Evolutionary conservation across 2,329 filamentous ascomycete genomes (phyloP), one percentile per base, ranked within the genome.

Genomic region (Aspergillus flavus): DNA sequence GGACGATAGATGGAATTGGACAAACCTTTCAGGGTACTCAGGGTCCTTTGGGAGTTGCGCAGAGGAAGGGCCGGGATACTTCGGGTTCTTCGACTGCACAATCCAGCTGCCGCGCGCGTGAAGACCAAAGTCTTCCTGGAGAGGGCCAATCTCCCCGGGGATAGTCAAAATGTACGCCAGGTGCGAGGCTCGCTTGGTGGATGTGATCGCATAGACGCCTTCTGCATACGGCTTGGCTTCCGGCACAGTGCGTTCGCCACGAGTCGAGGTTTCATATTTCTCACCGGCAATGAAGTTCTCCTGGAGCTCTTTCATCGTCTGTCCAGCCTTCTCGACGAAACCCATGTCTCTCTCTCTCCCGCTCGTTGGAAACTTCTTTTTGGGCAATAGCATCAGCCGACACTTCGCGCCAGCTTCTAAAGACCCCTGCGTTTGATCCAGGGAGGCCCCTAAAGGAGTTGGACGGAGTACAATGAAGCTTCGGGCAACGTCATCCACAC

Each of bases 141-240:
- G 84, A 57, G 92, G 86, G 1, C 89, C 89, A 1, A 91, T 74
- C 63, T 91, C 80, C 3, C 85, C 80, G 0, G 93, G 92, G 32
- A 94, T 84, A 0, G 92, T 96, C 55, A 93, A 80, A 63, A 93
- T 85, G 72, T 97, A 97, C 0, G 86, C 91, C 10, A 97, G 82
- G 70, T 96, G 93, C 2, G 88, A 91, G 55, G 90, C 86, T 0
- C 89, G 82, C 1, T 87, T 88, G 0, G 89, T 92, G 2, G 85
- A 87, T 0, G 90, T 92, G 58, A 97, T 88, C 0, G 90, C 90
- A 70, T 97, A 97, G 0, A 96, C 87, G 0, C 93, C 94, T 75
- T 96, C 93, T 0, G 89, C 93, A n/a, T 93, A 83, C 0, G 91
- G 91, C 0, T 86, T 89, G 1, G 91, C 89, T 1, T 90, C 87